Evolutionary conservation across 1,284 basidiomycete genomes (phyloP).

Genomic region (Cutaneotrichosporon daszewskae): DNA sequence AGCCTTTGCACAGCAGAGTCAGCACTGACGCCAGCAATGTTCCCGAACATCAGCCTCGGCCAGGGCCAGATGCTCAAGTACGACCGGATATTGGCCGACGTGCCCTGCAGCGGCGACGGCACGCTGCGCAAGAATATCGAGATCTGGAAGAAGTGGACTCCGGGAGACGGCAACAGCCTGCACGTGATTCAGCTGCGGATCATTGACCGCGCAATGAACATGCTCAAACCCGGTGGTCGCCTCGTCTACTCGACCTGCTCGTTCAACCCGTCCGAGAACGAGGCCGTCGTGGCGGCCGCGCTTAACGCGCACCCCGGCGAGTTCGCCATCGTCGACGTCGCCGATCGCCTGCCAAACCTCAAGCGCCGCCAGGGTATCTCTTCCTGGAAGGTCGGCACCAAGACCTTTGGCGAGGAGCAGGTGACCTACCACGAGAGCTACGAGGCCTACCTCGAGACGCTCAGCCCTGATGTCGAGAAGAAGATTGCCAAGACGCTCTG

Average conservation of each 20-base stretch:
- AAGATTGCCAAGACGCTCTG: slow-evolving; percentile 55
- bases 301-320: slow-evolving; percentile 69
- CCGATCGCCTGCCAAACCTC: slow-evolving; percentile 63
- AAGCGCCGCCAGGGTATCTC: slow-evolving; percentile 68
- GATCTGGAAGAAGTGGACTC: slow-evolving; percentile 91
- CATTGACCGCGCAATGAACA: slow-evolving; percentile 81
- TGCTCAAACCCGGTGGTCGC: slow-evolving; percentile 78
- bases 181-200: slow-evolving; percentile 93
- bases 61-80: slow-evolving; percentile 60
- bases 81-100: slow-evolving; percentile 92
- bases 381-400: slow-evolving; percentile 61
- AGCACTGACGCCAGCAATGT: slow-evolving; percentile 54
- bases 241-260: slow-evolving; percentile 99
- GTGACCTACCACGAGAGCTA: slow-evolving; percentile 27
- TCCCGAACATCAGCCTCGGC: slow-evolving; percentile 61
- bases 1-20: no score
- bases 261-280: slow-evolving; percentile 94
- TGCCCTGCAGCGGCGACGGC: slow-evolving; percentile 93
- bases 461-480: slow-evolving; percentile 43
- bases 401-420: slow-evolving; percentile 11
- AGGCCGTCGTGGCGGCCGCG: slow-evolving; percentile 87
- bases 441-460: slow-evolving; percentile 27
- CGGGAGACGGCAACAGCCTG: slow-evolving; percentile 82
- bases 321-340: slow-evolving; percentile 77
- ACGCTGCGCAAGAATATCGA: slow-evolving; percentile 91